Conservation (phyloP, 257 asterid species). For the Capsicum chinense region DNA sequence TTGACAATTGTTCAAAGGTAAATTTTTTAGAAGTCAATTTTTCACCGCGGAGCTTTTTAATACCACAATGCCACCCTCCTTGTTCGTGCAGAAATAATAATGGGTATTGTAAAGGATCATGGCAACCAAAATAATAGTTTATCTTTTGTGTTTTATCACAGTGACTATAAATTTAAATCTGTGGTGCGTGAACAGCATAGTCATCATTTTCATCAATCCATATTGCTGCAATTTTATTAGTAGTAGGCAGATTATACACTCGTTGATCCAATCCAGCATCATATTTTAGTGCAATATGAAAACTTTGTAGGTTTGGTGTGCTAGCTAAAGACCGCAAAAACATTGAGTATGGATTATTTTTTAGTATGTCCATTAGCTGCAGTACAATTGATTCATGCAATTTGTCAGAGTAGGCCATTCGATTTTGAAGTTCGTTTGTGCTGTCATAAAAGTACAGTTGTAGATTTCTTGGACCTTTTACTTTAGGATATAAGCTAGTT, state of each 20-base stretch:
- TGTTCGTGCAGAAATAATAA: neutral
- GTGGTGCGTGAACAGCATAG: neutral
- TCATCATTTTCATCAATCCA: neutral
- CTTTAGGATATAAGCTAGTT: no score
- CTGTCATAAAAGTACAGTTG: no score
- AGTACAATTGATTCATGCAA: no score
- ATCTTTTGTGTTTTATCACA: neutral
- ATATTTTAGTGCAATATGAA: no score
- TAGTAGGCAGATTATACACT: neutral
- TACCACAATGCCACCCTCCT: neutral
- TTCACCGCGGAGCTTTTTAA: neutral
- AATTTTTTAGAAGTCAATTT: neutral
- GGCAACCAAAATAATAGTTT: neutral
- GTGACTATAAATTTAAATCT: neutral
- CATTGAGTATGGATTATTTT: no score
- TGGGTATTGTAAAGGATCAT: neutral
- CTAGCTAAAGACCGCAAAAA: no score
- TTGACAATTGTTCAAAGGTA: neutral
- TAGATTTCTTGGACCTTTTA: no score
- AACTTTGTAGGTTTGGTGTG: no score
- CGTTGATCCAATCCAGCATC: no score
- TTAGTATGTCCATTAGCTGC: no score
- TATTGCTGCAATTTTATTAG: neutral
- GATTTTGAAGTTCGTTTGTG: no score
- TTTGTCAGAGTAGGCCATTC: no score